These are phyloP conservation scores for Microthyrium microscopicum DNA, from an alignment of 2,329 filamentous ascomycete genomes.

Conservation along the genomic window DNA sequence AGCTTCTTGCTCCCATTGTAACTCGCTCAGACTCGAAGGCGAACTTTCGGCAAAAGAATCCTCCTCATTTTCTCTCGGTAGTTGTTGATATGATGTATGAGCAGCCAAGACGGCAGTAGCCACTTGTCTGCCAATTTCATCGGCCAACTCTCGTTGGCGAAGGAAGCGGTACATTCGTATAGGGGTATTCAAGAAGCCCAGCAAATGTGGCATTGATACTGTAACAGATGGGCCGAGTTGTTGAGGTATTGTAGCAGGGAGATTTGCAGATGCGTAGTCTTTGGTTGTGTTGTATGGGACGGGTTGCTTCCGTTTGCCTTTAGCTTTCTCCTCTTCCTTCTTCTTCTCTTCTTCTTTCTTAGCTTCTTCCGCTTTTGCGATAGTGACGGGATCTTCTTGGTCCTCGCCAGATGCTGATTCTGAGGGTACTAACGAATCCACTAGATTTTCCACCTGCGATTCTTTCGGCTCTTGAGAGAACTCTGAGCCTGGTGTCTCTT, in stretches of 20 bases:
- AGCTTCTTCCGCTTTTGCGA: conserved; percentile 11
- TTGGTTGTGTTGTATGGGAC: conserved; percentile 54
- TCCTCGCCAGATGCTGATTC: too few species aligned
- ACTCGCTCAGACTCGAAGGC: conserved; percentile 19
- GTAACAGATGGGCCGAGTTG: conserved; percentile 57
- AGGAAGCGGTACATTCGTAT: conserved; percentile 77
- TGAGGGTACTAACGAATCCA: too few species aligned
- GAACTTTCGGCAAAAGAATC: conserved; percentile 46
- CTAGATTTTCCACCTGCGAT: too few species aligned
- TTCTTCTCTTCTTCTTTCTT: conserved; percentile 6
- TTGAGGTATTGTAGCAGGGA: conserved; percentile 49
- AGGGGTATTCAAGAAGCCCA: conserved; percentile 83
- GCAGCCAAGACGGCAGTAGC: conserved; percentile 62
- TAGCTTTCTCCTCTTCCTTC: conserved; percentile 26
- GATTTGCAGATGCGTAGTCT: conserved; percentile 50
- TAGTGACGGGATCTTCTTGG: too few species aligned
- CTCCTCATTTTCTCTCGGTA: conserved; percentile 70
- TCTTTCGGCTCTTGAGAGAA: too few species aligned
- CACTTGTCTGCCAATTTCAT: conserved; percentile 73
- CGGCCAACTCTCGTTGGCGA: conserved; percentile 68
- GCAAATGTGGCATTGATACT: conserved; percentile 70
- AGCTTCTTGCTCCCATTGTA: conserved; percentile 42
- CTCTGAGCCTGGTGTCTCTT: too few species aligned
- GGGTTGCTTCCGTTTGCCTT: conserved; percentile 37
- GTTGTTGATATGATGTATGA: conserved; percentile 38